Percentiles rank a stretch among this genome's conserved stretches.
Conservation (phyloP, 495 filamentous ascomycete genomes). For the Halenospora varia region DNA sequence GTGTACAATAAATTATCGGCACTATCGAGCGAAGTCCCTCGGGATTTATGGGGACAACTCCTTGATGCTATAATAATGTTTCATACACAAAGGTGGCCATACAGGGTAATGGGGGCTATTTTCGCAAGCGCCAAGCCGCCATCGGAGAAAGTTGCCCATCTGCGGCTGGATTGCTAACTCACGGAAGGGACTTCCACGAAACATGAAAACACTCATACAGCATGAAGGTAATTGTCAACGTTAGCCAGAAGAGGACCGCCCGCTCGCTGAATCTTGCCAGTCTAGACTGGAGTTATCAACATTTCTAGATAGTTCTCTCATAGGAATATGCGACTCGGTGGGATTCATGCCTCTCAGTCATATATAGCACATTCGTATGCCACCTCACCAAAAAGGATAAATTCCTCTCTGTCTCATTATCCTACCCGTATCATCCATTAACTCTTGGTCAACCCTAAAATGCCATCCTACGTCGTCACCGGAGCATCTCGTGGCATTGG, state of each 20-base stretch:
- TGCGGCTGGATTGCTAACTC: background rate
- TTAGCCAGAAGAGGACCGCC: background rate
- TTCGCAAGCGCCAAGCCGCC: background rate
- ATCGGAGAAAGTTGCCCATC: background rate
- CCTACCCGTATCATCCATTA: background rate
- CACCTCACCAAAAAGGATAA: background rate
- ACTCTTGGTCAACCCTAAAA: constrained; percentile 6
- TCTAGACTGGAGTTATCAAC: background rate
- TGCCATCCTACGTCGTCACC: constrained; percentile 34
- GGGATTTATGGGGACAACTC: background rate
- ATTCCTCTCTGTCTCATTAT: background rate
- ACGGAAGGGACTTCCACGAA: background rate
- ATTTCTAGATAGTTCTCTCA: background rate
- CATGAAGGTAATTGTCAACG: background rate
- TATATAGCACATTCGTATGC: background rate
- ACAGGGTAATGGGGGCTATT: background rate
- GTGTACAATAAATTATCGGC: background rate
- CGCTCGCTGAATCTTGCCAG: background rate
- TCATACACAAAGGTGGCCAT: background rate
- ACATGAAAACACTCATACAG: background rate
- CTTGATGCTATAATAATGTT: background rate
- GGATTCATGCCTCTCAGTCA: background rate
- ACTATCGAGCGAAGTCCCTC: background rate
- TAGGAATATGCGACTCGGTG: background rate
- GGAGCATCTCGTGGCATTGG: constrained; percentile 33